These are phyloP conservation scores for Phylloporus arenicola DNA, from an alignment of 768 basidiomycete species.

Conservation along the genomic window DNA sequence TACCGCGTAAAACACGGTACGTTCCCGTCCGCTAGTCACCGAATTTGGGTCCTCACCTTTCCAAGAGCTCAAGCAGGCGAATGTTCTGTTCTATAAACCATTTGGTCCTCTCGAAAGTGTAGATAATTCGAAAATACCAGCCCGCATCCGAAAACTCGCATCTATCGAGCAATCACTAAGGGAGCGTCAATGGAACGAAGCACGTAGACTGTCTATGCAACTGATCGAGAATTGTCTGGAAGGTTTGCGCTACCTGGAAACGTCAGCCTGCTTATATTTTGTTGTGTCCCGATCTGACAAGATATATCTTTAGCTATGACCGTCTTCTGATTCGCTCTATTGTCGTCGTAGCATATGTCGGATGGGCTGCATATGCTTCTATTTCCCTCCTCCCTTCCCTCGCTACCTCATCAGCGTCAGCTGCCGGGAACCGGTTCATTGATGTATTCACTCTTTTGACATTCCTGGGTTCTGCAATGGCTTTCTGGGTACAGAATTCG, in stretches of 20 bases:
- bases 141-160: constrained; percentile 33
- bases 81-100: constrained; percentile 59
- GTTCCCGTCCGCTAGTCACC: constrained; percentile 9
- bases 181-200: constrained; percentile 40
- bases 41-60: constrained; percentile 1
- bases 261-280: constrained; percentile 27
- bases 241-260: constrained; percentile 76
- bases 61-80: constrained; percentile 55
- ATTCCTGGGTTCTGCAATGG: constrained; percentile 36
- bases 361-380: constrained; percentile 70
- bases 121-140: constrained; percentile 22
- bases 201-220: constrained; percentile 42
- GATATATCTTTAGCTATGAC: constrained; percentile 52
- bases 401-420: constrained; percentile 12
- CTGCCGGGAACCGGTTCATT: background rate
- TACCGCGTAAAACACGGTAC: constrained; percentile 72
- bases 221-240: constrained; percentile 50
- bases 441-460: constrained; percentile 27
- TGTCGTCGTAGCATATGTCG: constrained; percentile 66
- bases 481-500: constrained; percentile 58
- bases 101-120: constrained; percentile 44
- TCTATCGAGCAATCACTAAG: constrained; percentile 45
- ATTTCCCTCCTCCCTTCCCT: constrained; percentile 49
- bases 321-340: constrained; percentile 63
- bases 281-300: constrained; percentile 6